Conservation (phyloP, 306 rosid genomes). For the Glycine latifolia region DNA sequence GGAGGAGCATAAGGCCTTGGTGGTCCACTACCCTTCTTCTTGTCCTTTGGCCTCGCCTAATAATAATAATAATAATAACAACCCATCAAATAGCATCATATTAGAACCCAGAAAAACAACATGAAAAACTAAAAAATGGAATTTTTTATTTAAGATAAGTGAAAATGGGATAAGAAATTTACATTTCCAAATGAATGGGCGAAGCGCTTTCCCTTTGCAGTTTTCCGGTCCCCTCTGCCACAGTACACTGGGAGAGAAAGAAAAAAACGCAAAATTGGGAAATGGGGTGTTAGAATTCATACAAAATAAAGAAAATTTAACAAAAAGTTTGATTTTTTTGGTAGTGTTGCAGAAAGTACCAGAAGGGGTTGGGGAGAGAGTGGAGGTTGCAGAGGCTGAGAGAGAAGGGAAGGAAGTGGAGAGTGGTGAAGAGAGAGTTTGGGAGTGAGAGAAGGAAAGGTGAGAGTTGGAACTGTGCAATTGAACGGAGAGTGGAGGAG, state of each 20-base stretch:
- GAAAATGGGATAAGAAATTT: constrained; percentile 8
- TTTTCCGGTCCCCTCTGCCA: constrained; percentile 87
- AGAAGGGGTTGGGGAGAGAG: constrained; percentile 56
- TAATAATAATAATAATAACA: background rate
- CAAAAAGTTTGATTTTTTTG: background rate
- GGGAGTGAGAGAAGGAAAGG: constrained; percentile 71
- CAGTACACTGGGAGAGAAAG: constrained; percentile 59
- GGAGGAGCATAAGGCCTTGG: constrained; percentile 69
- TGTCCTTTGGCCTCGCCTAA: constrained; percentile 80
- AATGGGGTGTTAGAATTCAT: constrained; percentile 41
- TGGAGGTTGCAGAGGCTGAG: constrained; percentile 48
- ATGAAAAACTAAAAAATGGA: background rate
- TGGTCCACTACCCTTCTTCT: constrained; percentile 86
- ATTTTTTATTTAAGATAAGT: background rate
- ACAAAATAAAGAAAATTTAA: background rate
- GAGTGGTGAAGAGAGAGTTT: constrained; percentile 57
- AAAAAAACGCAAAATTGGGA: background rate
- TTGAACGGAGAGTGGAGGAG: constrained; percentile 59
- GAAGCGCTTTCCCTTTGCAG: constrained; percentile 84
- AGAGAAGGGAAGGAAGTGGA: constrained; percentile 49
- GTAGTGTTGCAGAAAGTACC: constrained; percentile 49
- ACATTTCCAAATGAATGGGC: constrained; percentile 77
- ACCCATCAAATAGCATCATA: background rate
- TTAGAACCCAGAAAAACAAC: constrained; percentile 23
- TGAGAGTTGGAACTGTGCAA: constrained; percentile 49